A percentile compares a stretch with the other conserved stretches of the same genome.
phyloP scores from a whole-genome alignment of 2,329 filamentous ascomycete genomes.

The Colletotrichum australisinense region DNA sequence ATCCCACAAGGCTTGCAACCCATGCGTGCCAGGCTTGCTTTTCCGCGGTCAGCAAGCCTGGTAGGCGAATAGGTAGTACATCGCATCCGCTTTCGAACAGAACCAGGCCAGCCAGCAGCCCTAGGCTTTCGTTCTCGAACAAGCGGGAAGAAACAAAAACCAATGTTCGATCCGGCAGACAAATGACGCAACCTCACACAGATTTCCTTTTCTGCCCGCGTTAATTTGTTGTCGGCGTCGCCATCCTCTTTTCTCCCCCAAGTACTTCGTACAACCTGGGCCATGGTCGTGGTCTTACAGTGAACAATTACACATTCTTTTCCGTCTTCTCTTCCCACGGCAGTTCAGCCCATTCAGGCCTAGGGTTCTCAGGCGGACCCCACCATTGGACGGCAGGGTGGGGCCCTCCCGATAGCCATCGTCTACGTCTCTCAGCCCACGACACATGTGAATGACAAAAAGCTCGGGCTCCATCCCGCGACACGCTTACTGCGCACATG shows the following conservation, averaged over 20 bases:
- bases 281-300: slow-evolving; percentile 18
- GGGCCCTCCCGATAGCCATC: slow-evolving; percentile 21
- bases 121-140: slow-evolving; percentile 7
- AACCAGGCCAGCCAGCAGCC: not conserved
- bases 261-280: not conserved
- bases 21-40: not conserved
- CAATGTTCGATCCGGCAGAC: not conserved
- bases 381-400: slow-evolving; percentile 27
- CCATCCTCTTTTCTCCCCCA: not conserved
- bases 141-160: not conserved
- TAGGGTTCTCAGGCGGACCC: not conserved
- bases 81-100: not conserved
- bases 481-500: not conserved
- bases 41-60: not conserved
- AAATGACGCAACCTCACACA: slow-evolving; percentile 17
- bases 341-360: slow-evolving; percentile 9
- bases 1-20: not conserved
- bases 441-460: slow-evolving; percentile 36
- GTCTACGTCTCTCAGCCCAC: slow-evolving; percentile 19
- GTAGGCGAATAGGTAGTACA: not conserved
- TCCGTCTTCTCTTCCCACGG: not conserved
- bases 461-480: not conserved
- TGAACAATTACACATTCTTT: slow-evolving; percentile 31
- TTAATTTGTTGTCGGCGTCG: slow-evolving; percentile 2
- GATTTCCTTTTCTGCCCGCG: slow-evolving; percentile 9